These are phyloP conservation scores for Phytophthora sp. DNA, from an alignment of 352 stramenopile genomes.

Conservation along the genomic window DNA sequence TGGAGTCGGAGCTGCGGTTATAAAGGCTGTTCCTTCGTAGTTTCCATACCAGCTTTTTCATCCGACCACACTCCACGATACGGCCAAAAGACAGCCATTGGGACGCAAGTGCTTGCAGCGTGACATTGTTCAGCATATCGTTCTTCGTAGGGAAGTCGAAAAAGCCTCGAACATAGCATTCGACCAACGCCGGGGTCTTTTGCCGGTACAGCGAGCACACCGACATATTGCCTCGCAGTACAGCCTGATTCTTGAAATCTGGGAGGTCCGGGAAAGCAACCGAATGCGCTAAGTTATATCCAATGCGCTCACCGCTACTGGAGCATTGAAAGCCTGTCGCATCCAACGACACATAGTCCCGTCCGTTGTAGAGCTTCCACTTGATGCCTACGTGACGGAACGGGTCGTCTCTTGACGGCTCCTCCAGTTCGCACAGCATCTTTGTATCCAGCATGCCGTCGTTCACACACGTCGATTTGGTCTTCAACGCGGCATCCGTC, in stretches of 20 bases:
- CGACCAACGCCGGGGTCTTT: constrained; percentile 33
- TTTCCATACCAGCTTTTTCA: constrained; percentile 56
- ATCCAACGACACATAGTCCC: constrained; percentile 56
- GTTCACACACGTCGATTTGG: constrained; percentile 48
- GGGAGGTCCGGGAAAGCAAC: constrained; percentile 43
- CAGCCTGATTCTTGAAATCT: constrained; percentile 25
- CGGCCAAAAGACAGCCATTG: constrained; percentile 36
- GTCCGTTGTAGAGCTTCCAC: constrained; percentile 46
- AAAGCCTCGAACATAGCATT: constrained; percentile 48
- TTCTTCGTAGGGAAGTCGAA: constrained; percentile 44
- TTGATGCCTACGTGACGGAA: constrained; percentile 49
- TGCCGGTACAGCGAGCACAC: constrained; percentile 50
- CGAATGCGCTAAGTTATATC: constrained; percentile 54
- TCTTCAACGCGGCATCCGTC: constrained; percentile 41
- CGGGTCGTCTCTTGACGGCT: constrained; percentile 36
- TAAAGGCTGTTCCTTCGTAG: constrained; percentile 29
- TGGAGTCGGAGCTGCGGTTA: constrained; percentile 7
- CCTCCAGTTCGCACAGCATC: constrained; percentile 40
- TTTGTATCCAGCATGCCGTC: constrained; percentile 54
- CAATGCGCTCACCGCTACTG: constrained; percentile 32
- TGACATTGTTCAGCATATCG: constrained; percentile 38
- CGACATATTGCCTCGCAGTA: constrained; percentile 50
- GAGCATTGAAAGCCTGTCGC: constrained; percentile 36
- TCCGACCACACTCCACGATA: constrained; percentile 36
- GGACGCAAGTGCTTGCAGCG: constrained; percentile 30